These are phyloP conservation scores for Aspergillus spinulosporus DNA, from an alignment of 2,329 filamentous ascomycete species.

Conservation along the genomic window DNA sequence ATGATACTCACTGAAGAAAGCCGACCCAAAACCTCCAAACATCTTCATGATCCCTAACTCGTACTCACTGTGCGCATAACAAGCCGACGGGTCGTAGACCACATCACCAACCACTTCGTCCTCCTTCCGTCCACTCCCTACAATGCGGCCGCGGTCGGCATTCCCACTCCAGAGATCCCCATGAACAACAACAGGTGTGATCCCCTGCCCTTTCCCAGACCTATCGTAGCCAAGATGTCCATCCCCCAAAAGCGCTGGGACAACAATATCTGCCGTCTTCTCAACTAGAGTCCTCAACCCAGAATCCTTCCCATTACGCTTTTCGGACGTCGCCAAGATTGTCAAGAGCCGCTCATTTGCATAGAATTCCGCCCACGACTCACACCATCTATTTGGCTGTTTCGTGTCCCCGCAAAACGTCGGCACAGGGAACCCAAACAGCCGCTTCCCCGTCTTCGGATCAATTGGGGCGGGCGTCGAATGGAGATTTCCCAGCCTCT, in stretches of 20 bases:
- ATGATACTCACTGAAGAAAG: slow-evolving; percentile 78
- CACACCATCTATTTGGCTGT: slow-evolving; percentile 73
- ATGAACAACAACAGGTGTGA: slow-evolving; percentile 80
- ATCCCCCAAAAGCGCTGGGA: slow-evolving; percentile 74
- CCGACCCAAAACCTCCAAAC: slow-evolving; percentile 81
- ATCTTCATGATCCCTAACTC: slow-evolving; percentile 93
- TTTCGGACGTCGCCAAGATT: slow-evolving; percentile 60
- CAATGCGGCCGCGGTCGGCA: slow-evolving; percentile 65
- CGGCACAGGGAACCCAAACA: slow-evolving; percentile 79
- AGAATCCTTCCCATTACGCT: slow-evolving; percentile 63
- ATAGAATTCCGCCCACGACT: slow-evolving; percentile 83
- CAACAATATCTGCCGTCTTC: slow-evolving; percentile 61
- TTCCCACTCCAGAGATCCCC: slow-evolving; percentile 96
- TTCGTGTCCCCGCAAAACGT: slow-evolving; percentile 85
- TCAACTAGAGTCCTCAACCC: slow-evolving; percentile 67
- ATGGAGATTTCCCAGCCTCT: slow-evolving; percentile 77
- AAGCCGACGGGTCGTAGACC: slow-evolving; percentile 76
- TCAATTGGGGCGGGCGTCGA: slow-evolving; percentile 65
- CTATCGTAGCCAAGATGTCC: slow-evolving; percentile 57
- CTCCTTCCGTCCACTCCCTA: slow-evolving; percentile 37
- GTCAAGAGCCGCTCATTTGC: slow-evolving; percentile 70
- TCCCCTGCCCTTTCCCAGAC: slow-evolving; percentile 50
- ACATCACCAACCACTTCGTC: slow-evolving; percentile 65
- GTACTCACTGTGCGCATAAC: slow-evolving; percentile 85
- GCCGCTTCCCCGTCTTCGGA: slow-evolving; percentile 40